A percentile compares a stretch with the other conserved stretches of the same genome.
These are phyloP conservation scores for Physcomitrium patens DNA, from an alignment of 225 moss, liverwort and hornwort species.

Conservation along the genomic window DNA sequence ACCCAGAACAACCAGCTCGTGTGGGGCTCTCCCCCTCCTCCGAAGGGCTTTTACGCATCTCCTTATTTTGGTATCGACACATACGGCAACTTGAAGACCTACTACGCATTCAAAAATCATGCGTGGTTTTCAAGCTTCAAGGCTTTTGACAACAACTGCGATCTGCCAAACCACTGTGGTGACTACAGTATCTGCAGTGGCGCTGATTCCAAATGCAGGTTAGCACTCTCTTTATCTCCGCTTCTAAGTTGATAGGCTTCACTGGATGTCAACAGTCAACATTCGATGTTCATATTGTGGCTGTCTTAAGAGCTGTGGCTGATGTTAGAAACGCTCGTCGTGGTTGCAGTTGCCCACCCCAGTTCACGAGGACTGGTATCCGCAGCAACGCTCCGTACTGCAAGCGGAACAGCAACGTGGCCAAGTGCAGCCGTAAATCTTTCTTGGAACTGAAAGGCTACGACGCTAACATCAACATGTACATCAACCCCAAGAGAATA, in stretches of 20 bases:
- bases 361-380: background rate
- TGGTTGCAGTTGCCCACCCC: slow-evolving; percentile 19
- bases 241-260: background rate
- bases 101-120: background rate
- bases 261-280: no score
- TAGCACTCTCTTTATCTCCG: background rate
- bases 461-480: background rate
- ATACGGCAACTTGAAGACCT: slow-evolving; percentile 1
- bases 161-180: slow-evolving; percentile 8
- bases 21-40: slow-evolving; percentile 1
- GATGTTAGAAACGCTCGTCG: no score
- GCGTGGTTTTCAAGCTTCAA: background rate
- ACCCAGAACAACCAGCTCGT: background rate
- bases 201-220: slow-evolving; percentile 1
- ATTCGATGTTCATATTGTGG: no score
- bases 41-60: background rate
- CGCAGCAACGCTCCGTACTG: background rate
- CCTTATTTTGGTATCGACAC: slow-evolving; percentile 16
- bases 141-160: background rate
- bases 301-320: background rate
- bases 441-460: slow-evolving; percentile 10
- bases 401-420: background rate
- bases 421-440: background rate
- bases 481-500: background rate
- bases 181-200: background rate